phyloP scores from a whole-genome alignment of 139 green algal species.

The Chlamydomonas sp. region DNA sequence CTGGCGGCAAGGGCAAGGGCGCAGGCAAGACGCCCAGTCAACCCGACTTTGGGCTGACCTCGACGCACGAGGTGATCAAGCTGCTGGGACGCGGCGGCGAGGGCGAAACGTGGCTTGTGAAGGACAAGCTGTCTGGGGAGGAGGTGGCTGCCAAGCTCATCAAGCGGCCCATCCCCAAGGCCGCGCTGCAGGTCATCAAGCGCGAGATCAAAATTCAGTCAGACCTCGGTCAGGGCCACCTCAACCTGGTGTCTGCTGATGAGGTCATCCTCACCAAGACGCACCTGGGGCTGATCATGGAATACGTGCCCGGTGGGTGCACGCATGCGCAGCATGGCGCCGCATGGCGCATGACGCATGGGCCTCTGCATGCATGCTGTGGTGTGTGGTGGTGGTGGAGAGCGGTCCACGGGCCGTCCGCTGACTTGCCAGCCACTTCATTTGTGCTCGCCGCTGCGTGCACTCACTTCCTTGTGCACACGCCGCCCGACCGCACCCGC shows the following conservation, averaged over 20 bases:
- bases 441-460: not conserved
- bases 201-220: slow-evolving; percentile 60
- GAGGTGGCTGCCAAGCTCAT: slow-evolving; percentile 58
- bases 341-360: too few species aligned
- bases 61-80: slow-evolving; percentile 39
- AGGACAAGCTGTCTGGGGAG: slow-evolving; percentile 25
- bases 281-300: slow-evolving; percentile 55
- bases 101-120: slow-evolving; percentile 50
- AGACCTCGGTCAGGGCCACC: slow-evolving; percentile 49
- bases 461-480: too few species aligned
- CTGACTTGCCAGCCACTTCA: not conserved
- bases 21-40: not conserved
- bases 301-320: slow-evolving; percentile 48
- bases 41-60: slow-evolving; percentile 42
- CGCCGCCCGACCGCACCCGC: too few species aligned
- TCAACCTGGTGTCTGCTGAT: slow-evolving; percentile 55
- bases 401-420: too few species aligned
- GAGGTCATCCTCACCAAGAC: slow-evolving; percentile 47
- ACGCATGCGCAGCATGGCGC: too few species aligned
- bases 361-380: not conserved
- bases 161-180: slow-evolving; percentile 48
- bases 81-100: slow-evolving; percentile 46
- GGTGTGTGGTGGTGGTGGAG: too few species aligned
- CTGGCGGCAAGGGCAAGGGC: too few species aligned
- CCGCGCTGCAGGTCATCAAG: slow-evolving; percentile 50